Evolutionary conservation across 352 stramenopile species (phyloP), one percentile per base, ranked within the genome.

Genomic region (Phytophthora podocarpi): DNA sequence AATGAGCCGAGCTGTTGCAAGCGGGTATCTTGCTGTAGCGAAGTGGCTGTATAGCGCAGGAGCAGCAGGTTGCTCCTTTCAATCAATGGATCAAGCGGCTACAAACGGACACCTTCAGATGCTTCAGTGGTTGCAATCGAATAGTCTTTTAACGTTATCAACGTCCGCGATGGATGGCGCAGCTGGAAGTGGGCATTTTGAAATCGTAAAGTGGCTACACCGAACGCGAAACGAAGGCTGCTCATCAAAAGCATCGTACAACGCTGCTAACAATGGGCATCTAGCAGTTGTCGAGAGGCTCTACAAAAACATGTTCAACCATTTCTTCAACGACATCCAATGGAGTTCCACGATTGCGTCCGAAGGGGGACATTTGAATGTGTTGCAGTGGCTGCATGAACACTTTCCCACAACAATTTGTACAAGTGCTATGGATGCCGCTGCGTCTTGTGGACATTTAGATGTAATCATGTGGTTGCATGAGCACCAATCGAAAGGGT

Each of bases 81-180:
- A 34, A 10, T 11, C 21, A 9, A 12, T 56, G 5, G 34, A 37
- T 27, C 2, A 20, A 28, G 24, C 48, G 2, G 48, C 10, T 45
- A 21, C 13, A 2, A 56, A 46, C n/a, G 48, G 48, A 5, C 48
- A 56, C 24, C 16, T 56, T 1, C 10, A 56, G 28, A 36, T 42
- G 32, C 11, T 56, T 8, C 34, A 56, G 23, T 56, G 48, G 48
- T 20, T 46, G 34, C 15, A 46, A 9, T 56, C 34, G n/a, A 45
- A 45, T 0, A 1, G 20, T 15, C 21, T 36, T 31, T 11, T 56
- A 15, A 23, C 9, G 2, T 55, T 15, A 23, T 27, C 34, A 2
- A 21, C n/a, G 18, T 12, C 30, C 32, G 46, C 46, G 15, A 54
- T 46, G 32, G 23, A 34, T 28, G 24, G 23, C 36, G 34, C 48